phyloP scores from a whole-genome alignment of 805 yeast species.

The Nakazawaea ambrosiae region DNA sequence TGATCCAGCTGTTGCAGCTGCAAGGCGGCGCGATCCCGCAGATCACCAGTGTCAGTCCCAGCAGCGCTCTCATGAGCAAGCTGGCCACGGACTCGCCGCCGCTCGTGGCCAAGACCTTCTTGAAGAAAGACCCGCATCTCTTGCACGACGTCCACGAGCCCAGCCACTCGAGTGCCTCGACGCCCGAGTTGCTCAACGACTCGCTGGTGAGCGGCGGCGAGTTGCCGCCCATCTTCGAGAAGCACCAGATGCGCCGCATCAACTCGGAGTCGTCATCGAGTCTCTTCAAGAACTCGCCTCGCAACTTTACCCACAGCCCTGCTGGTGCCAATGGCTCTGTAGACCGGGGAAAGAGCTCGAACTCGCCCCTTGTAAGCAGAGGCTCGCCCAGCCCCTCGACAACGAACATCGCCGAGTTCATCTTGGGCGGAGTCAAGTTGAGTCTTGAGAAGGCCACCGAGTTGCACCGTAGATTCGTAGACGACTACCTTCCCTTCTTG shows the following conservation, averaged over 20 bases:
- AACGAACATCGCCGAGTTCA: conserved; percentile 51
- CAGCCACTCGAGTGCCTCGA: conserved; percentile 13
- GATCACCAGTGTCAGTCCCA: conserved; percentile 14
- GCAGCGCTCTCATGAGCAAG: conserved; percentile 9
- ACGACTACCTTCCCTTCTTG: conserved; percentile 62
- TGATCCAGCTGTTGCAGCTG: conserved; percentile 49
- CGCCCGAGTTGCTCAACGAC: conserved; percentile 32
- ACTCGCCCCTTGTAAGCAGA: conserved; percentile 7
- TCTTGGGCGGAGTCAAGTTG: conserved; percentile 68
- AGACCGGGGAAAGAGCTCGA: too few relatives aligned
- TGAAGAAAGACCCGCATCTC: conserved; percentile 37
- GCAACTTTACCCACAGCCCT: neutral
- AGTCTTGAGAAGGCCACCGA: conserved; percentile 62
- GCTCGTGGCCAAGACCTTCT: conserved; percentile 31
- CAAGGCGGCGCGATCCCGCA: conserved; percentile 10
- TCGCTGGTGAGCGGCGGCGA: conserved; percentile 33
- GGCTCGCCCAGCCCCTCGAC: conserved; percentile 14
- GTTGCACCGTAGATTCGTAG: conserved; percentile 63
- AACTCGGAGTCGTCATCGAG: conserved; percentile 21
- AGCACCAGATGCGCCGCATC: conserved; percentile 27
- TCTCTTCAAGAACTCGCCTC: conserved; percentile 11
- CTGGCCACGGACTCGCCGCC: conserved; percentile 10
- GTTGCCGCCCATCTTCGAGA: conserved; percentile 36
- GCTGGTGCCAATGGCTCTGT: too few relatives aligned
- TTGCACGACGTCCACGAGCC: conserved; percentile 27